These are phyloP conservation scores for Geotrichum klebahnii DNA, from an alignment of 1,139 yeast genomes.

Conservation along the genomic window DNA sequence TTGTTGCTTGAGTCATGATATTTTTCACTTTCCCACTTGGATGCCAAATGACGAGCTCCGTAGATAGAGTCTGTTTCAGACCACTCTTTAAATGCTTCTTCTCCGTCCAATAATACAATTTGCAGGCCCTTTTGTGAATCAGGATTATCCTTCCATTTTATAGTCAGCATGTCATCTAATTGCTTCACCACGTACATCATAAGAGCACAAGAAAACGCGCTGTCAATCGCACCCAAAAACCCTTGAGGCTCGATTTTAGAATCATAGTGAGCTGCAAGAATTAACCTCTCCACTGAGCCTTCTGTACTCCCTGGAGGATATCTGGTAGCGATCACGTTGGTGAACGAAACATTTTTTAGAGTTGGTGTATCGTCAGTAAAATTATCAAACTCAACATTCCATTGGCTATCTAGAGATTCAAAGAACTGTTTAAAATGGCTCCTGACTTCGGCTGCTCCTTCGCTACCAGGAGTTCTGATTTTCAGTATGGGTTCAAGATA, in stretches of 20 bases:
- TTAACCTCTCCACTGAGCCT: slow-evolving; percentile 37
- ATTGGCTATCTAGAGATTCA: slow-evolving; percentile 29
- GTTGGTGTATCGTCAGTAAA: slow-evolving; percentile 43
- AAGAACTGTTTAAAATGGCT: slow-evolving; percentile 38
- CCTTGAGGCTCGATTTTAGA: slow-evolving; percentile 49
- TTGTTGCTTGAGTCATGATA: slow-evolving; percentile 19
- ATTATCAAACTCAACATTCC: slow-evolving; percentile 44
- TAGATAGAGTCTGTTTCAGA: slow-evolving; percentile 49
- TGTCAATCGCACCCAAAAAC: slow-evolving; percentile 56
- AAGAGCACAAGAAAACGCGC: slow-evolving; percentile 55
- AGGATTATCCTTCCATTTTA: slow-evolving; percentile 29
- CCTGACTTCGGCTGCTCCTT: slow-evolving; percentile 41
- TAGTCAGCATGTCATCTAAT: slow-evolving; percentile 33
- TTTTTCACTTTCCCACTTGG: slow-evolving; percentile 37
- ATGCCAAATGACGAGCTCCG: slow-evolving; percentile 52
- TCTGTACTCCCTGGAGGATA: slow-evolving; percentile 30
- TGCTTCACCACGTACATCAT: slow-evolving; percentile 46
- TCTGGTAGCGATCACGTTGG: slow-evolving; percentile 45
- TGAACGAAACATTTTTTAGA: slow-evolving; percentile 41
- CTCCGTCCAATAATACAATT: slow-evolving; percentile 56
- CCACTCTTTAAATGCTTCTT: slow-evolving; percentile 54
- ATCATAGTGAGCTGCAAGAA: slow-evolving; percentile 55
- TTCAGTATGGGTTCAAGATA: slow-evolving; percentile 36
- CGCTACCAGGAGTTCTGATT: slow-evolving; percentile 47
- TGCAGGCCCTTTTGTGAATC: slow-evolving; percentile 42